Evolutionary conservation across 352 stramenopile genomes (phyloP), one percentile per base, ranked within the genome.

Genomic region (Phytopythium litorale): DNA sequence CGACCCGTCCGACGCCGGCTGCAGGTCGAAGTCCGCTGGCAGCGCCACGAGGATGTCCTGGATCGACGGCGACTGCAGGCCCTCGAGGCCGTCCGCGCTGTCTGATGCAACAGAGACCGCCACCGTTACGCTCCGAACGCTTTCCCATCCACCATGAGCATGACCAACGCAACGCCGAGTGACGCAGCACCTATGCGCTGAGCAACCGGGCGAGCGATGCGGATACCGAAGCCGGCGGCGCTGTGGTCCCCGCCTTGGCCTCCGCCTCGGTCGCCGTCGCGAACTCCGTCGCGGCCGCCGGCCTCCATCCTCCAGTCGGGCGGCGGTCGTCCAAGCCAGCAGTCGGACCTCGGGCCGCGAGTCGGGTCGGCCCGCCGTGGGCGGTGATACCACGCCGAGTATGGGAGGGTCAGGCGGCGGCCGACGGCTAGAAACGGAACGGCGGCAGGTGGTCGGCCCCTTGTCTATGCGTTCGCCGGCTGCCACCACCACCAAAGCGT

Each of bases 1-100:
- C n/a, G 42, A 15, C n/a, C 42, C 28, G 25, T 54, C 16, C 33
- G 15, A 4, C 25, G 35, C 15, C 23, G 13, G 23, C 4, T 7
- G 58, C 35, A n/a, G 49, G 35, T 33, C n/a, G 1, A 38, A 21
- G 3, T 56, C 58, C n/a, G 48, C 18, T 8, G 60, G 51, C 28
- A 65, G 42, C 16, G 51, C 52, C 50, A 60, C 60, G 23, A 65
- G 50, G 19, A 65, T 58, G 15, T 65, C 60, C 25, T 54, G 60
- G 32, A 65, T 59, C 12, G 60, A 65, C 40, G 60, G 60, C 21
- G 51, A 54, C 11, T 60, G 19, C n/a, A 23, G 51, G 4, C 38
- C 28, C 8, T 60, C 54, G 37, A 13, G 3, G 33, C 18, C 5
- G 13, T 21, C 58, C 48, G 25, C 49, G 12, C 8, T n/a, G 9